Base-by-base conservation (phyloP, 139 green algal genomes). In the Chlorella ohadii region DNA sequence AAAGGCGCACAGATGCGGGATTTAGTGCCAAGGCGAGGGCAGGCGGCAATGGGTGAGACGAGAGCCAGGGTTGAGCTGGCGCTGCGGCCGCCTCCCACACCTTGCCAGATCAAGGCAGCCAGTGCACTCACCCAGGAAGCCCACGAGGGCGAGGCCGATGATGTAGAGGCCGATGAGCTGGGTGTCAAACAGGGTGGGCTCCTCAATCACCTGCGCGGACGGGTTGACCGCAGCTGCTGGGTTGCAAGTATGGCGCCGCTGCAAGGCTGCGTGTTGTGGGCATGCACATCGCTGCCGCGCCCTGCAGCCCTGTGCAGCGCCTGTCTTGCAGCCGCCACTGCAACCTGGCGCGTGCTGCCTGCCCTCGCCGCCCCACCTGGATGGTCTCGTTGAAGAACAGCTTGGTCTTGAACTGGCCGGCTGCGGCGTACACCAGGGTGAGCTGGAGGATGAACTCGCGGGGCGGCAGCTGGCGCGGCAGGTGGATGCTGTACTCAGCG, bases 81-180 rank as follows among this genome's bases (percentile, higher is more conserved):
- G n/a, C n/a, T n/a, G n/a, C n/a, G n/a, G n/a, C n/a, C n/a, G n/a
- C n/a, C n/a, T n/a, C n/a, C n/a, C n/a, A n/a, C n/a, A n/a, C n/a
- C n/a, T n/a, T n/a, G n/a, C n/a, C n/a, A n/a, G n/a, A n/a, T n/a
- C n/a, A n/a, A n/a, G n/a, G n/a, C n/a, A n/a, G n/a, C n/a, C 44
- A 61, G 38, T 5, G 15, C 15, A 51, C 85, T 33, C 76, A 86
- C 81, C 73, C 27, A 64, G 33, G 65, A 25, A 23, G 36, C 55
- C 86, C 34, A 86, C 33, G 11, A 72, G 13, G 2, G 74, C 86
- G 17, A 85, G 36, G 38, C 75, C 63, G 27, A 90, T 85, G 66
- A 88, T n/a, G 39, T 82, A 88, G 22, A 90, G 76, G 11, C 82
- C 82, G 17, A 90, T 72, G 57, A 90, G 86, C 70, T 90, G 73